Base-by-base conservation (phyloP, 1,139 yeast genomes). In the Blastobotrys aristatus region DNA sequence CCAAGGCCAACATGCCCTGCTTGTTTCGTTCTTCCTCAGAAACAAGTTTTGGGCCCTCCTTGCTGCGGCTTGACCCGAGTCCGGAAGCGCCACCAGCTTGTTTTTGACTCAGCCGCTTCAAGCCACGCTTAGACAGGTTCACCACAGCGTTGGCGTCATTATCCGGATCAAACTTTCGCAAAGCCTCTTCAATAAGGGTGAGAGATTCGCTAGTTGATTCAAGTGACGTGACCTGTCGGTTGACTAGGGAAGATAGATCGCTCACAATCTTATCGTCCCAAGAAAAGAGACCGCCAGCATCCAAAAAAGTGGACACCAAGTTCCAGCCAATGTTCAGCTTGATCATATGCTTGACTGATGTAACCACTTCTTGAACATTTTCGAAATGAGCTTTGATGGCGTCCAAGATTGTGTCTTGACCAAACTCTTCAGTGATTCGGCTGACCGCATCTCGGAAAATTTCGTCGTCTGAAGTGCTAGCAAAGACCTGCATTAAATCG, bases 201-300 rank as follows among this genome's bases (percentile, higher is more conserved):
- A 80, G 66, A 50, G 79, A 73, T 61, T 76, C 77, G 16, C 79
- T 70, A 50, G 79, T 79, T 22, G 70, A 65, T 40, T 74, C 71
- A 47, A 81, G 62, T 1, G 79, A 68, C 14, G 71, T 72, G 29
- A 82, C 71, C 59, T 80, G 80, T 10, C 62, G 56, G 46, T 72
- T 73, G 8, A 84, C 70, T 20, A 74, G 68, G 18, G 58, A 61
- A 22, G 72, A 68, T 50, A 84, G 66, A 37, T 68, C 70, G 10
- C 47, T n/a, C 35, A 83, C 67, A 39, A 80, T 73, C 10, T 69
- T 69, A 24, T 69, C 69, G 45, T 75, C 74, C 79, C 85, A 81
- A 33, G 81, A 76, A 58, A 83, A 78, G 40, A 84, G 66, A 0
- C 94, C 94, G 47, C 83, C 84, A 5, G 85, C 80, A 62, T 84